phyloP scores from a whole-genome alignment of 805 yeast genomes.

The Candida maesae region DNA sequence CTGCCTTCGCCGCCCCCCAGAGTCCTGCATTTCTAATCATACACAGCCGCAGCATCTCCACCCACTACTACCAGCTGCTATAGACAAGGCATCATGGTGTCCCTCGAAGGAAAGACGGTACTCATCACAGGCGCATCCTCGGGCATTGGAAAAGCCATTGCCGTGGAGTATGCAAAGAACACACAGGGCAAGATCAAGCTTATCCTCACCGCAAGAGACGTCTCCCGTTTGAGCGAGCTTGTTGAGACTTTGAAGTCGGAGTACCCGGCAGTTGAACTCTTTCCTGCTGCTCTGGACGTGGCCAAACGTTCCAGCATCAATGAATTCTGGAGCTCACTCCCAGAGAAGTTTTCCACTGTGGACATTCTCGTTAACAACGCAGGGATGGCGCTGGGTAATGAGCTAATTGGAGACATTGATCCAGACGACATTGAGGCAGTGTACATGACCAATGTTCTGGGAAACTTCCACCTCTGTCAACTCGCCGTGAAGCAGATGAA shows the following conservation, averaged over 20 bases:
- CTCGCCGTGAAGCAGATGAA: slow-evolving; percentile 67
- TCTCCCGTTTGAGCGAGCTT: slow-evolving; percentile 49
- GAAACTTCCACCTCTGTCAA: slow-evolving; percentile 79
- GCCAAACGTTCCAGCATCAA: slow-evolving; percentile 46
- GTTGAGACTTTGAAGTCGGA: slow-evolving; percentile 40
- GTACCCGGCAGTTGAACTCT: slow-evolving; percentile 45
- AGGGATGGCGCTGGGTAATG: slow-evolving; percentile 77
- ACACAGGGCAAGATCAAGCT: slow-evolving; percentile 68
- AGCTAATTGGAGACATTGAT: slow-evolving; percentile 64
- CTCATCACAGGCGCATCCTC: slow-evolving; percentile 92
- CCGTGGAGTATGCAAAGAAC: slow-evolving; percentile 73
- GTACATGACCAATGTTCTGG: slow-evolving; percentile 85
- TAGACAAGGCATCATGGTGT: no score
- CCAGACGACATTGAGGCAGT: slow-evolving; percentile 62
- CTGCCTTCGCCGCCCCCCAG: no score
- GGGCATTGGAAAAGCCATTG: slow-evolving; percentile 95
- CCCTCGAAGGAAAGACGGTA: no score
- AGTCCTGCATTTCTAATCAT: no score
- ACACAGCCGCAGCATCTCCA: no score
- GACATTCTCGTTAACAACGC: slow-evolving; percentile 36
- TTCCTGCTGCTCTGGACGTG: slow-evolving; percentile 50
- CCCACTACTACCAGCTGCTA: no score
- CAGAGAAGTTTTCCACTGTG: slow-evolving; percentile 53
- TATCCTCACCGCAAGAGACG: slow-evolving; percentile 73
- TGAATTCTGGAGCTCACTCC: slow-evolving; percentile 47